Percentiles rank a stretch among this genome's conserved stretches.
Conservation (phyloP, 345 rosid genomes). For the Capsella bursapastoris region DNA sequence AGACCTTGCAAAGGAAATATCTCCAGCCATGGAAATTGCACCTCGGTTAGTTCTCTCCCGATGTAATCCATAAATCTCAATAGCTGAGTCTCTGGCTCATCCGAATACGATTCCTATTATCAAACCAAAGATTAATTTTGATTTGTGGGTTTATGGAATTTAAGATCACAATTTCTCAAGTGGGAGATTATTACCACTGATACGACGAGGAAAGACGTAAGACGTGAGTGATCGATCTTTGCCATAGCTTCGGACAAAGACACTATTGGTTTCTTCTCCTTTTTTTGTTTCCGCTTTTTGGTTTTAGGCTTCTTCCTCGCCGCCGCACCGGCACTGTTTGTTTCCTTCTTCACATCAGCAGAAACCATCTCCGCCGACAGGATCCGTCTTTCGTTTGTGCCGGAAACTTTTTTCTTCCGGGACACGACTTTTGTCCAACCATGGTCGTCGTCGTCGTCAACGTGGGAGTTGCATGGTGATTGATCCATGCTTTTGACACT, state of each 20-base stretch:
- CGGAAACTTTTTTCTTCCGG: no score
- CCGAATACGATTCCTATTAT: constrained; percentile 47
- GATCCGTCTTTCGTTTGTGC: no score
- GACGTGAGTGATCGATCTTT: constrained; percentile 51
- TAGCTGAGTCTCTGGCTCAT: constrained; percentile 32
- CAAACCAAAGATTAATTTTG: background rate
- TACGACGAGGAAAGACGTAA: constrained; percentile 44
- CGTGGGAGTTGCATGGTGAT: no score
- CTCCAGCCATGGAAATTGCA: constrained; percentile 59
- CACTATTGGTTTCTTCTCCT: constrained; percentile 29
- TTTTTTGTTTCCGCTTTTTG: constrained; percentile 44
- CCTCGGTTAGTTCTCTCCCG: constrained; percentile 49
- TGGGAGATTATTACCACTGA: background rate
- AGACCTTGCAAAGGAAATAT: constrained; percentile 17
- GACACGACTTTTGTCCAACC: no score
- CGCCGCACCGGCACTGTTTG: no score
- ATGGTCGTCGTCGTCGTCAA: no score
- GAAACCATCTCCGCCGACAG: no score
- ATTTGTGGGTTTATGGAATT: background rate
- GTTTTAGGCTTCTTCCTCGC: background rate
- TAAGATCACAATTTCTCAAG: constrained; percentile 14
- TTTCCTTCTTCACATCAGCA: no score
- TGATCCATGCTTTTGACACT: no score
- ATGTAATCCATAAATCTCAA: constrained; percentile 55
- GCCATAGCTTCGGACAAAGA: constrained; percentile 57